Base-by-base conservation (phyloP, 139 green algal species). In the Chlamydomonas incerta region DNA sequence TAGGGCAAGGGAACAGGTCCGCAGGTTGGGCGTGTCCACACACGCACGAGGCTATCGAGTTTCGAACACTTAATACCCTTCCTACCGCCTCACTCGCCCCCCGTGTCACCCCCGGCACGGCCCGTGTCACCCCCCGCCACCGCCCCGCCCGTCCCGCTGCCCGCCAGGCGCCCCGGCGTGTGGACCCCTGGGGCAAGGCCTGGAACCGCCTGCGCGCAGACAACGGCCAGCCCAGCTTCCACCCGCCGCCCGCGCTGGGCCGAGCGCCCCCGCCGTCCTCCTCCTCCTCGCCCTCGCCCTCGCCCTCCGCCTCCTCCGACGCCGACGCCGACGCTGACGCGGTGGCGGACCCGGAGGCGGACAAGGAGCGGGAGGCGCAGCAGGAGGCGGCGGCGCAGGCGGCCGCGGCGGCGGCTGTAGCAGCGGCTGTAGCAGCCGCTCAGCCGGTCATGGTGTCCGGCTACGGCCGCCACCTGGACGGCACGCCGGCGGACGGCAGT, bases 151-250 rank as follows among this genome's bases (percentile, higher is more conserved):
- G 20, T 11, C 20, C 20, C 23, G 58, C 58, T 66, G 20, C 28
- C 28, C 62, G 2, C 62, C 57, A 87, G 81, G 70, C 70, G 26
- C 81, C 81, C 0, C 81, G 81, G 1, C 47, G 81, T 5, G 81
- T 87, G 28, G 81, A 87, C 68, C 81, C 81, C 37, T 79, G 70
- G 81, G 81, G 81, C 28, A 87, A 80, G 55, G 68, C 81, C 5
- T 87, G 81, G 81, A 87, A 83, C 62, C 76, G 76, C 37, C 76
- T 83, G 57, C 76, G 76, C 15, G 76, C 62, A 0, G 76, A 83
- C 62, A 73, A 33, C 35, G 76, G 76, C 26, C 76, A 83, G 62
- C 76, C 76, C 76, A 52, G 28, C 76, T 83, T 83, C 76, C 76
- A 83, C 76, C 76, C 76, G 62, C 76, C 76, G 18, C 62, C 76